Evolutionary conservation across 23 red algal genomes (phyloP).

Genomic region (Gracilariopsis chorda): DNA sequence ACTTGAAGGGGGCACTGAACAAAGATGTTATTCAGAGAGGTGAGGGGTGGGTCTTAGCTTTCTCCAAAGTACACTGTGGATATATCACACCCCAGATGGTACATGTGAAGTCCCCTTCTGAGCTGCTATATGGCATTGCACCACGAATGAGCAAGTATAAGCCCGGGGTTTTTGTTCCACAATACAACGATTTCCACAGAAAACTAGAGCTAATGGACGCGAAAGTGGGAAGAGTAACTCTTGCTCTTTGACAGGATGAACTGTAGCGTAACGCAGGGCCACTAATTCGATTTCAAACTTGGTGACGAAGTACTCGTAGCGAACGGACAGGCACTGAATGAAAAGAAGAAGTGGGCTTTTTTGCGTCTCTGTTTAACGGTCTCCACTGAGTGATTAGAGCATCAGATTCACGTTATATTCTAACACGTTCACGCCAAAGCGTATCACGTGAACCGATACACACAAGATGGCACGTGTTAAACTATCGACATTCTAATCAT

Average conservation of each 20-base stretch:
- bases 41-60: not conserved
- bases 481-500: too few relatives aligned
- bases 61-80: not conserved
- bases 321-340: not conserved
- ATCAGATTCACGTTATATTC: not conserved
- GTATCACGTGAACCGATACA: not conserved
- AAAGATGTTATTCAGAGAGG: not conserved
- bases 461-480: not conserved
- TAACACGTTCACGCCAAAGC: not conserved
- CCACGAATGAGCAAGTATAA: not conserved
- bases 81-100: not conserved
- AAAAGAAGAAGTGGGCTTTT: not conserved
- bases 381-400: not conserved
- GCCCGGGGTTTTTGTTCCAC: not conserved
- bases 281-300: not conserved
- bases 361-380: not conserved
- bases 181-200: not conserved
- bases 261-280: not conserved
- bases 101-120: not conserved
- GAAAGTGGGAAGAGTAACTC: not conserved
- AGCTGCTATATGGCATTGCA: not conserved
- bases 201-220: not conserved
- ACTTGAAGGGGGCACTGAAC: not conserved
- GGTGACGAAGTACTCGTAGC: not conserved
- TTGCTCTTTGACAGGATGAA: not conserved